phyloP scores from a whole-genome alignment of 1,284 basidiomycete species.

The Tetrapyrgos nigripes region DNA sequence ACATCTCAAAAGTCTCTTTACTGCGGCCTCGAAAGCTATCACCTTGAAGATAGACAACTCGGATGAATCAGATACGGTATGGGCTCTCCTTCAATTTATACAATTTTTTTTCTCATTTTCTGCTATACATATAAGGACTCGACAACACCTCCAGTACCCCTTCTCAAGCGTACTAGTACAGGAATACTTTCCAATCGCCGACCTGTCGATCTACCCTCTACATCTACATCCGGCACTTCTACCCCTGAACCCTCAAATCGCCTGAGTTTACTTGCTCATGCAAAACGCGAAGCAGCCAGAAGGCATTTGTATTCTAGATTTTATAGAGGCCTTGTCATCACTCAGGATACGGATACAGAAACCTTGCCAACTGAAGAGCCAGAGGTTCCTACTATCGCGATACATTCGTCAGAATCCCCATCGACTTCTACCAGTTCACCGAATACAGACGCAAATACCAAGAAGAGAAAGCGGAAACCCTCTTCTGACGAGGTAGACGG shows the following conservation, averaged over 20 bases:
- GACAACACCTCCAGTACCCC: conserved; percentile 28
- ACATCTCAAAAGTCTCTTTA: conserved; percentile 64
- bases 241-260: conserved; percentile 49
- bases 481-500: neutral
- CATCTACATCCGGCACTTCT: conserved; percentile 50
- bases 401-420: too few species aligned
- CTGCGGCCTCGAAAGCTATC: conserved; percentile 79
- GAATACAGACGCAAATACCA: neutral
- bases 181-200: conserved; percentile 80
- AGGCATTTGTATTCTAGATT: conserved; percentile 81
- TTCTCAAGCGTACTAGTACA: conserved; percentile 67
- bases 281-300: conserved; percentile 81
- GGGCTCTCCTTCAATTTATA: neutral
- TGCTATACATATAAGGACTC: conserved; percentile 31
- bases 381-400: neutral
- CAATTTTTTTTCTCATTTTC: neutral
- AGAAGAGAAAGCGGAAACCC: neutral
- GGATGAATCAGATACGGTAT: conserved; percentile 29
- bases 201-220: conserved; percentile 57
- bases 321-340: conserved; percentile 74
- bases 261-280: conserved; percentile 63
- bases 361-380: neutral
- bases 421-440: neutral
- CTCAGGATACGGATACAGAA: conserved; percentile 42
- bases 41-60: conserved; percentile 68